Base-by-base conservation (phyloP, 768 basidiomycete species). In the Xanthoconium stramineum region DNA sequence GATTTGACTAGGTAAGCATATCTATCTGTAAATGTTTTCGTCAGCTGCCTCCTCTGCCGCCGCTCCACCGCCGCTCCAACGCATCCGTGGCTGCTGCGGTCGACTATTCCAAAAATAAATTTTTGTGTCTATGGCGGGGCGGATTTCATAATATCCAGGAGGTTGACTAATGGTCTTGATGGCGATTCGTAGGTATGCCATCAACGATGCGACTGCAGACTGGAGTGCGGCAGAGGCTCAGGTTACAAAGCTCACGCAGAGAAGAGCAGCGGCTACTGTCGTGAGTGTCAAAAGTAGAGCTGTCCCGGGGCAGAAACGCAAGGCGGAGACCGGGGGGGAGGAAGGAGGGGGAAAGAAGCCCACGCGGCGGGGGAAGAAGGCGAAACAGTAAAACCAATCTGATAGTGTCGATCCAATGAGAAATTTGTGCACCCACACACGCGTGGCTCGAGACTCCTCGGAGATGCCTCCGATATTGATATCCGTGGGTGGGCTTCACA, bases 1-100 rank as follows among this genome's bases (percentile, higher is more conserved):
- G 94, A 98, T 74, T 73, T 98, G 57, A 83, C 79, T 74, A 88
- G 88, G 94, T 98, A 68, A 81, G 91, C 33, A 6, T 4, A 17
- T 24, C 24, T 24, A 24, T 24, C 4, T 24, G 24, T 24, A 24
- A 24, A 24, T 4, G 24, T 36, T 6, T 20, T 53, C 15, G 11
- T 42, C 47, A 6, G 19, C 33, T 24, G 12, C 48, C 42, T 10
- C 7, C 30, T 17, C 43, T 42, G 8, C 30, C 30, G 17, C 59
- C 56, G 20, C 35, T 33, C 9, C 38, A 43, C 47, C 46, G 9
- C 63, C 65, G 51, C 57, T 20, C 43, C 52, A 56, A 35, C 37
- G 48, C 52, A 40, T 12, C 13, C n/a, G 0, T 20, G 46, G 29
- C 20, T 51, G 28, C 30, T 49, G n/a, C 35, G 30, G 38, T 28